Conservation (phyloP, 495 filamentous ascomycete species). For the Letharia columbiana region DNA sequence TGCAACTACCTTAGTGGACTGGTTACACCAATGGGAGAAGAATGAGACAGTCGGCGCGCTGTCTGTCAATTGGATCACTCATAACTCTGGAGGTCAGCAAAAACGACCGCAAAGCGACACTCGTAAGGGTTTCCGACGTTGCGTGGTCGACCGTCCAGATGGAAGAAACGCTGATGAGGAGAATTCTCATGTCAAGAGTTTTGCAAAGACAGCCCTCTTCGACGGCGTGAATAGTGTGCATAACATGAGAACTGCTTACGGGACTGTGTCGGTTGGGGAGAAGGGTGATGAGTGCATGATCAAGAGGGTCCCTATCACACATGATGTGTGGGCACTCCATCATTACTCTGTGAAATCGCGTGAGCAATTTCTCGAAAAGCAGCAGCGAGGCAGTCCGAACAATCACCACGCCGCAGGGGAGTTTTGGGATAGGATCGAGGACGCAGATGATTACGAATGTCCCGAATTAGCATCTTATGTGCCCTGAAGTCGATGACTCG, state of each 20-base stretch:
- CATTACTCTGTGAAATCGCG: conserved; percentile 10
- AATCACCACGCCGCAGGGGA: neutral
- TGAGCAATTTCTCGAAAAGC: conserved; percentile 13
- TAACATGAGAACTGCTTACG: neutral
- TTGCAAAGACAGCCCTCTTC: conserved; percentile 6
- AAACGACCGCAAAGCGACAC: conserved; percentile 1
- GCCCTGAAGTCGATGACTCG: neutral
- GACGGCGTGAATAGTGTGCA: conserved; percentile 7
- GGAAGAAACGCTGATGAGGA: neutral
- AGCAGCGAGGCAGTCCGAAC: conserved; percentile 10
- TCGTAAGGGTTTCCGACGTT: conserved; percentile 9
- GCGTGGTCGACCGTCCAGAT: conserved; percentile 5
- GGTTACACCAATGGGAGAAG: conserved; percentile 7
- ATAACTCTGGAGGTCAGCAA: conserved; percentile 15
- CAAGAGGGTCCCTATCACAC: neutral
- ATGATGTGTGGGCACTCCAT: conserved; percentile 14
- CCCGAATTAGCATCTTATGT: conserved; percentile 1
- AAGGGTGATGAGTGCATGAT: neutral
- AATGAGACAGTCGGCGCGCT: conserved; percentile 13
- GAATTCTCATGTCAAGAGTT: conserved; percentile 7
- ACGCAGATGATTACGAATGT: conserved; percentile 10
- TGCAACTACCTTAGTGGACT: conserved; percentile 1
- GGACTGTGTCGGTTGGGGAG: conserved; percentile 5
- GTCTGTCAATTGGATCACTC: conserved; percentile 13
- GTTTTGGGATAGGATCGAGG: conserved; percentile 8